Conservation (phyloP, 768 basidiomycete genomes). For the Amanita polypyramis region DNA sequence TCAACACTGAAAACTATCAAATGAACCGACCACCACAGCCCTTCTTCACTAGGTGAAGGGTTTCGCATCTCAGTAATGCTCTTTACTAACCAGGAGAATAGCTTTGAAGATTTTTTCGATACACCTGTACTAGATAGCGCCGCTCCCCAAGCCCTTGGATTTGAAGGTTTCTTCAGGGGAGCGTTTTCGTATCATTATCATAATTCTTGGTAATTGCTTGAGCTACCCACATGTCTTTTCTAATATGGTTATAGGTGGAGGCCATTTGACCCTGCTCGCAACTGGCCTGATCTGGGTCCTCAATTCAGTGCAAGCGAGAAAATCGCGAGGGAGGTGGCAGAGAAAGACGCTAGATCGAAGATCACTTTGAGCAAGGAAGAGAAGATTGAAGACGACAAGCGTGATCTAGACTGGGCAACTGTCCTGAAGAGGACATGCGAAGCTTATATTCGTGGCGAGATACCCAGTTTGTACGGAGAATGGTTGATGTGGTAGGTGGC, state of each 20-base stretch:
- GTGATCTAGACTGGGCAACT: slow-evolving; percentile 86
- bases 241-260: slow-evolving; percentile 63
- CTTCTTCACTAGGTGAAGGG: slow-evolving; percentile 71
- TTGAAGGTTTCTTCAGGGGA: slow-evolving; percentile 93
- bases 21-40: slow-evolving; percentile 90
- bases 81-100: slow-evolving; percentile 7
- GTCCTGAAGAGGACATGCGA: slow-evolving; percentile 96
- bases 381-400: slow-evolving; percentile 52
- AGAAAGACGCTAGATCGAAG: slow-evolving; percentile 12
- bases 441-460: slow-evolving; percentile 81
- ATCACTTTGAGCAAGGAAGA: slow-evolving; percentile 20
- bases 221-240: slow-evolving; percentile 3
- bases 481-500: slow-evolving; percentile 41
- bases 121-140: slow-evolving; percentile 65
- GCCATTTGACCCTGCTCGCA: slow-evolving; percentile 86
- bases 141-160: slow-evolving; percentile 79
- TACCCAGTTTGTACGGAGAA: slow-evolving; percentile 95
- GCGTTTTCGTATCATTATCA: slow-evolving; percentile 97
- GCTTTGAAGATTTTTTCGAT: slow-evolving; percentile 85
- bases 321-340: slow-evolving; percentile 38
- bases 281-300: slow-evolving; percentile 89
- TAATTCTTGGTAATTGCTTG: slow-evolving; percentile 65
- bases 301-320: slow-evolving; percentile 71
- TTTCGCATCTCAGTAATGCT: slow-evolving; percentile 1
- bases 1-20: slow-evolving; percentile 89